Conservation (phyloP, 345 rosid genomes). For the Clausena lansium region DNA sequence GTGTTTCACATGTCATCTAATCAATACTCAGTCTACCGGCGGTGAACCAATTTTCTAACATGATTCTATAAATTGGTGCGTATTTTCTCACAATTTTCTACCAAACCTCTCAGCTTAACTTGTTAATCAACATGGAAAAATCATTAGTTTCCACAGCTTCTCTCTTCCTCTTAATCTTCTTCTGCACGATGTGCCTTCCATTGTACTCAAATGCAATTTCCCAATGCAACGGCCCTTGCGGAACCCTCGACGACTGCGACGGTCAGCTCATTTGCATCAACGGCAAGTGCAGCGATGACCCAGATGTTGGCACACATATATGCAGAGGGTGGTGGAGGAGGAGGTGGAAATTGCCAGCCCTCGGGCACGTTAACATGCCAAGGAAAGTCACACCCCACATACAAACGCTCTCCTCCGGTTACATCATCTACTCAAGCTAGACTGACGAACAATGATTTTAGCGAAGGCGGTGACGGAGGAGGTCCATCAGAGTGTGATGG, state of each 20-base stretch:
- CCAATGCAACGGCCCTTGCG: conserved; percentile 37
- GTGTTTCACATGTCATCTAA: too few relatives aligned
- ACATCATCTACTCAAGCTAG: conserved; percentile 24
- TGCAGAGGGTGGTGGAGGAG: conserved; percentile 16
- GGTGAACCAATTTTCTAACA: too few relatives aligned
- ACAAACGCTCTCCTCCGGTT: conserved; percentile 32
- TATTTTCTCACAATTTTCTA: neutral
- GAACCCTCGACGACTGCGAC: conserved; percentile 25
- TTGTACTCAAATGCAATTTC: conserved; percentile 26
- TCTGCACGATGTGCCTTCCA: neutral
- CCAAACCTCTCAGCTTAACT: neutral
- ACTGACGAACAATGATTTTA: conserved; percentile 33
- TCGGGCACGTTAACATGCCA: conserved; percentile 18
- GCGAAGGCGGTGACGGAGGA: conserved; percentile 38
- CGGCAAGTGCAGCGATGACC: conserved; percentile 39
- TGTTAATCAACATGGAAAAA: neutral
- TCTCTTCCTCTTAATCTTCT: neutral
- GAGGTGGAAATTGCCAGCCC: conserved; percentile 18
- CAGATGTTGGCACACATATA: conserved; percentile 23
- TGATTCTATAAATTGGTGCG: neutral
- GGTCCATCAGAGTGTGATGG: conserved; percentile 27
- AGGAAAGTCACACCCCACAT: neutral
- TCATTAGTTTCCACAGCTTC: neutral
- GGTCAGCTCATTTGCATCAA: conserved; percentile 41
- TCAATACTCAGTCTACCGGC: too few relatives aligned